Conservation (phyloP, 1,284 basidiomycete genomes). For the Porogramme epimiltina region DNA sequence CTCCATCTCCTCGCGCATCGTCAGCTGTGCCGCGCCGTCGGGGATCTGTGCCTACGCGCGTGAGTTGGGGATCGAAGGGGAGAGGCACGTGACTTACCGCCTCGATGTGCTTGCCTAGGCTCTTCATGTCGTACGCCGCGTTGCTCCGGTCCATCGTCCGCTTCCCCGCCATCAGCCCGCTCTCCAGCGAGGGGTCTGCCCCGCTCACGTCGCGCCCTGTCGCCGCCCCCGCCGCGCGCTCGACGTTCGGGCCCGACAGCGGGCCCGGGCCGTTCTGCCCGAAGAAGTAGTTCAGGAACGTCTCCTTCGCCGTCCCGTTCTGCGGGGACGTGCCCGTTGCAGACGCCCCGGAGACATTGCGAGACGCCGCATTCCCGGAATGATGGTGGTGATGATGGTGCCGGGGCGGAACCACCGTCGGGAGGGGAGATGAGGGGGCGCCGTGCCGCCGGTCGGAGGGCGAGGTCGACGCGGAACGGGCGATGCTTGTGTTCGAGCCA, state of each 20-base stretch:
- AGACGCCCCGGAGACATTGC: slow-evolving; percentile 35
- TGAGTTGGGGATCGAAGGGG: not conserved
- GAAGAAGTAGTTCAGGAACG: slow-evolving; percentile 96
- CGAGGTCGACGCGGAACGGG: slow-evolving; percentile 50
- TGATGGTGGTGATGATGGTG: slow-evolving; percentile 37
- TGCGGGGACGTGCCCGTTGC: slow-evolving; percentile 19
- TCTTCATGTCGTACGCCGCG: slow-evolving; percentile 98
- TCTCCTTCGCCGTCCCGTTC: slow-evolving; percentile 70
- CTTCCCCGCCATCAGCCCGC: slow-evolving; percentile 68
- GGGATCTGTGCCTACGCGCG: slow-evolving; percentile 38
- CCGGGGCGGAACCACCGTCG: not conserved
- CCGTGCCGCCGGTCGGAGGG: slow-evolving; percentile 62
- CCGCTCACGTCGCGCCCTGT: slow-evolving; percentile 62
- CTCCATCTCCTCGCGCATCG: slow-evolving; percentile 93
- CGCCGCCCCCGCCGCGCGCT: slow-evolving; percentile 27
- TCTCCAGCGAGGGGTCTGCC: slow-evolving; percentile 47
- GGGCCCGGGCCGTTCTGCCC: slow-evolving; percentile 80
- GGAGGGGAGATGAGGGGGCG: slow-evolving; percentile 37
- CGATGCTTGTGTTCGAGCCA: slow-evolving; percentile 43
- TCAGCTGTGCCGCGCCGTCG: slow-evolving; percentile 60
- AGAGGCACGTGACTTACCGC: slow-evolving; percentile 59
- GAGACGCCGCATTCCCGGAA: slow-evolving; percentile 27
- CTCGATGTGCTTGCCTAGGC: slow-evolving; percentile 94
- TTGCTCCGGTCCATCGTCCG: slow-evolving; percentile 73
- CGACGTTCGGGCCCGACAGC: slow-evolving; percentile 52